A percentile compares a stretch with the other conserved stretches of the same genome.
phyloP scores from a whole-genome alignment of 768 basidiomycete species.

The Termitomyces sp. region DNA sequence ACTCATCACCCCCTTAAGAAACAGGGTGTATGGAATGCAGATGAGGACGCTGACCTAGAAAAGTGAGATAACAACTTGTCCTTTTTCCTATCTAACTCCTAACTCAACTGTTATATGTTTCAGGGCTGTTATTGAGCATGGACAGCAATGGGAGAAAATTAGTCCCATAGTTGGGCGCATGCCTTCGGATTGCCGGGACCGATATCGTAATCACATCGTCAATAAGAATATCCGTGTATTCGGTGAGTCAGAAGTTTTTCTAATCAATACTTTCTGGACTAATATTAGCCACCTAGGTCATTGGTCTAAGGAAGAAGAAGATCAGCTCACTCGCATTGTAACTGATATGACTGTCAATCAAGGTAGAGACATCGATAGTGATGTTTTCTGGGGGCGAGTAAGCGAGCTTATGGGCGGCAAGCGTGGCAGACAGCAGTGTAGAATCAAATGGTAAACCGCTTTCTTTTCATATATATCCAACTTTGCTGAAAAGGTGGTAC shows the following conservation, averaged over 20 bases:
- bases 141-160: constrained; percentile 81
- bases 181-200: constrained; percentile 79
- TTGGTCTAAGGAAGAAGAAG: constrained; percentile 83
- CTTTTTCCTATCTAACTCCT: neutral
- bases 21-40: constrained; percentile 65
- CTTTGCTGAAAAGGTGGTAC: neutral
- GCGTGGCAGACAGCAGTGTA: constrained; percentile 78
- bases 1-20: constrained; percentile 63
- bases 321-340: constrained; percentile 68
- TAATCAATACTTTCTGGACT: neutral
- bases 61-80: constrained; percentile 39
- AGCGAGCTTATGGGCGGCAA: constrained; percentile 73
- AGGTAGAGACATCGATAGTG: constrained; percentile 71
- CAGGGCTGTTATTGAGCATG: constrained; percentile 67
- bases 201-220: constrained; percentile 80
- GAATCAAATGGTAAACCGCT: constrained; percentile 71
- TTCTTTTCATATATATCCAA: neutral
- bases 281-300: constrained; percentile 37
- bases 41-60: constrained; percentile 62
- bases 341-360: constrained; percentile 68
- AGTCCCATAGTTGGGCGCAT: constrained; percentile 66
- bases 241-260: constrained; percentile 33
- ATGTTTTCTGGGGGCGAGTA: constrained; percentile 81
- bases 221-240: constrained; percentile 58
- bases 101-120: constrained; percentile 2